Evolutionary conservation across 257 asterid species (phyloP), one percentile per base, ranked within the genome.

Genomic region (Lavandula angustifolia): DNA sequence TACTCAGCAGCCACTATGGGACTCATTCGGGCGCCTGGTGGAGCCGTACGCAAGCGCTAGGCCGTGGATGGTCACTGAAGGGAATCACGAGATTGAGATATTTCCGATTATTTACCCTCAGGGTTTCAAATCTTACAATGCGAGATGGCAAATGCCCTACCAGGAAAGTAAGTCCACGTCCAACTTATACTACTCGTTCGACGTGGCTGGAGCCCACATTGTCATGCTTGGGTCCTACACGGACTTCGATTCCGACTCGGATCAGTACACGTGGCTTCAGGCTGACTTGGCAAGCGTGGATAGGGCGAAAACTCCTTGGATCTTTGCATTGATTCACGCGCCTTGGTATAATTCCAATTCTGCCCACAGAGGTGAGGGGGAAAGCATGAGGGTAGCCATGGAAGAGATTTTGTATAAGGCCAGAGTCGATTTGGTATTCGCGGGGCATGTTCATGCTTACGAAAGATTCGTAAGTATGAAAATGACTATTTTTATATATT

Each of bases 41-140:
- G 86, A 91, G 76, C 89, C 91, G 5, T 80, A 78, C 42, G 88
- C 96, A 0, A 88, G 91, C 79, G 14, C 64, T 1, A 62, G 95
- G 67, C 96, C 98, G 0, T 91, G 98, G 96, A 91, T 91, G 97
- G 97, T 87, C 37, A 86, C 98, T 0, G 52, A 84, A 62, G 98
- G 96, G 3, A 91, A 91, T 81, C 98, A 91, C 38, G 98, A 91
- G 59, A 64, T 88, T 4, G 98, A 91, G 64, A 68, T 12, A 0
- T 80, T 91, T 27, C 96, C 94, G 1, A 72, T 88, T 52, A 66
- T 88, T 31, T 62, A 83, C 13, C 87, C 87, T 0, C 76, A 70
- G 0, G 85, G 87, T 4, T 91, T 91, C 79, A 77, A n/a, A 63
- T 85, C 98, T 3, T 91, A 86, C 75, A 88, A 88, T 3, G 59